These are phyloP conservation scores for Ilyonectria robusta DNA, from an alignment of 2,329 filamentous ascomycete species.

Conservation along the genomic window DNA sequence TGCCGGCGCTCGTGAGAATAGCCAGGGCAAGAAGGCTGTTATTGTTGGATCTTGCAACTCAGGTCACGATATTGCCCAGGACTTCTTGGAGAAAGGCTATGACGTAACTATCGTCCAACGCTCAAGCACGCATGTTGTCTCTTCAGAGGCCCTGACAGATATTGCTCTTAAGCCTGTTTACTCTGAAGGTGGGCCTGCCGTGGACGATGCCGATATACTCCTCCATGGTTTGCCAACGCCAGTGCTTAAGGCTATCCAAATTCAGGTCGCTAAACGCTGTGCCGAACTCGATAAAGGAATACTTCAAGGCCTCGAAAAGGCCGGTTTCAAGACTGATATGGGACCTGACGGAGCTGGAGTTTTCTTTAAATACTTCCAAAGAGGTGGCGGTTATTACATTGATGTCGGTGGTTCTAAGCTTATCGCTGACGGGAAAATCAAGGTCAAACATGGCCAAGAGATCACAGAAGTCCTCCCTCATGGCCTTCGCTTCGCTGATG, in stretches of 20 bases:
- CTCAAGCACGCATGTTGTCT: constrained; percentile 74
- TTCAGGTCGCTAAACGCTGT: constrained; percentile 54
- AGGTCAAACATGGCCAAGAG: constrained; percentile 71
- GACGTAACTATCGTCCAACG: constrained; percentile 79
- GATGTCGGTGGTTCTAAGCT: constrained; percentile 75
- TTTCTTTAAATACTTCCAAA: constrained; percentile 73
- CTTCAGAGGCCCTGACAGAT: constrained; percentile 65
- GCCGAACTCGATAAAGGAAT: constrained; percentile 54
- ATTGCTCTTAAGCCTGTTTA: constrained; percentile 47
- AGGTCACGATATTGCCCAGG: constrained; percentile 77
- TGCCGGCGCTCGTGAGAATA: constrained; percentile 3
- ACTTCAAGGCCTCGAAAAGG: constrained; percentile 62
- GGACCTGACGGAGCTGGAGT: constrained; percentile 71
- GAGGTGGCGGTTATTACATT: constrained; percentile 79
- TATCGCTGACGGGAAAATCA: constrained; percentile 74
- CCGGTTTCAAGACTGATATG: constrained; percentile 72
- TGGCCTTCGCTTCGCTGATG: constrained; percentile 66
- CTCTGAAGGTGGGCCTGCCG: no score
- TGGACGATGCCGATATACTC: no score
- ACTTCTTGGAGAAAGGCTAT: constrained; percentile 76
- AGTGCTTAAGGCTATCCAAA: constrained; percentile 8
- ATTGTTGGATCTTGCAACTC: constrained; percentile 79
- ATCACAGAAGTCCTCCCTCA: constrained; percentile 64
- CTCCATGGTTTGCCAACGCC: no score
- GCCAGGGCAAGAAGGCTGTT: constrained; percentile 71